Conservation (phyloP, 106 monocot genomes). For the Apostasia ramifera region DNA sequence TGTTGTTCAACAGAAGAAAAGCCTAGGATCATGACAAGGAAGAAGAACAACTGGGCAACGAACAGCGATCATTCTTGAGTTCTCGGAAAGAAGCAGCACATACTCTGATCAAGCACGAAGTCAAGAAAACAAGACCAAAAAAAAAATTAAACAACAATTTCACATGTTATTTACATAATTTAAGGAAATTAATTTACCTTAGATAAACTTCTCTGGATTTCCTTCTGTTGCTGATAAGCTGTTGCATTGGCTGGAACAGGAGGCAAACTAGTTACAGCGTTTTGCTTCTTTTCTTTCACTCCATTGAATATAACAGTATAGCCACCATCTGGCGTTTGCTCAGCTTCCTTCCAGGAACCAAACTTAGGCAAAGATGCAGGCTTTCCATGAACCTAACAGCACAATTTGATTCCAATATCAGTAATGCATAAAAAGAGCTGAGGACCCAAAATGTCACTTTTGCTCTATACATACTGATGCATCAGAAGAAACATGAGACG, state of each 20-base stretch:
- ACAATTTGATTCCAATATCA: background rate
- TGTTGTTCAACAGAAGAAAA: too few relatives aligned
- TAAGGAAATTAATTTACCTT: background rate
- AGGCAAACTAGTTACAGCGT: constrained; percentile 5
- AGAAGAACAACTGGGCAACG: background rate
- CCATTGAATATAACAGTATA: constrained; percentile 30
- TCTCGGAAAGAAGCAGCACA: constrained; percentile 1
- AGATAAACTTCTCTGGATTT: background rate
- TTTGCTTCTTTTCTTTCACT: constrained; percentile 37
- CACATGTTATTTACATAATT: background rate
- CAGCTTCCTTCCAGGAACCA: constrained; percentile 29
- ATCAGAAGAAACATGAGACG: too few relatives aligned
- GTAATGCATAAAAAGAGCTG: background rate
- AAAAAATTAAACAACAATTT: background rate
- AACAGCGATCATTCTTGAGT: background rate
- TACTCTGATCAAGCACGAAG: background rate
- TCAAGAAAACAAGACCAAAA: background rate
- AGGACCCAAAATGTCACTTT: too few relatives aligned
- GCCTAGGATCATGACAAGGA: too few relatives aligned
- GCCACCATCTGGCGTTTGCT: constrained; percentile 13
- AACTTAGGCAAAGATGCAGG: constrained; percentile 34
- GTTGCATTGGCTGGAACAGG: constrained; percentile 1
- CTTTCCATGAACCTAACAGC: constrained; percentile 10
- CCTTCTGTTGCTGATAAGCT: background rate
- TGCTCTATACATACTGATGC: too few relatives aligned